Evolutionary conservation across 1,284 basidiomycete genomes (phyloP), one percentile per base, ranked within the genome.

Genomic region (Cutaneotrichosporon sp.): DNA sequence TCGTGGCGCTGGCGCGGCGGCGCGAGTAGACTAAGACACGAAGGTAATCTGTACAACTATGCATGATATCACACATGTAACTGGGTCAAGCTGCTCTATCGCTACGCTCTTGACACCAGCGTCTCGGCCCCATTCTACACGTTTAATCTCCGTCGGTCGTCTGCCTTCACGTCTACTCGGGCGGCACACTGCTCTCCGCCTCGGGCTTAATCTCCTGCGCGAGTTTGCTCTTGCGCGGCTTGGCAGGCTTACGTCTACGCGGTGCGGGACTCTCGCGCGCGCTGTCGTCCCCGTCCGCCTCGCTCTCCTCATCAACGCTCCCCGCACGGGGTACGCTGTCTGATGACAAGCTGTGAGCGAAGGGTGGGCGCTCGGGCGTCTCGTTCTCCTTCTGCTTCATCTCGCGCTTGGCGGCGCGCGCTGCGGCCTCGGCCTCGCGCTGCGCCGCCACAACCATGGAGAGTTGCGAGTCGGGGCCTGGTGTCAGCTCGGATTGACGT

Each of bases 1-100:
- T 89, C 87, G 76, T 90, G 65, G 79, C 74, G 13, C 64, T 79
- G n/a, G 76, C 76, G 13, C 66, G 68, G 31, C 58, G 73, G 56
- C 62, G 58, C 26, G 16, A 62, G 53, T 64, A 46, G 46, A 26
- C n/a, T 46, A 46, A 8, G 18, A 16, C 7, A 46, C 14, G 21
- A 30, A 40, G 55, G 56, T 51, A 62, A n/a, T n/a, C 57, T 62
- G 60, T 65, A 65, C 64, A 65, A 65, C 58, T 65, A 62, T 62
- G 64, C 60, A 65, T 65, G 22, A 13, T 36, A 46, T 46, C 42
- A 46, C 42, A 18, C 18, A n/a, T 46, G 18, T 42, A 4, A n/a
- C 38, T 21, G 34, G 34, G n/a, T 8, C 55, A 18, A 11, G 7
- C 34, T 18, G 40, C 40, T 42, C 40, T 42, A 42, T 42, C 14